phyloP scores from a whole-genome alignment of 495 filamentous ascomycete species.

The Aeminium ludgeri region DNA sequence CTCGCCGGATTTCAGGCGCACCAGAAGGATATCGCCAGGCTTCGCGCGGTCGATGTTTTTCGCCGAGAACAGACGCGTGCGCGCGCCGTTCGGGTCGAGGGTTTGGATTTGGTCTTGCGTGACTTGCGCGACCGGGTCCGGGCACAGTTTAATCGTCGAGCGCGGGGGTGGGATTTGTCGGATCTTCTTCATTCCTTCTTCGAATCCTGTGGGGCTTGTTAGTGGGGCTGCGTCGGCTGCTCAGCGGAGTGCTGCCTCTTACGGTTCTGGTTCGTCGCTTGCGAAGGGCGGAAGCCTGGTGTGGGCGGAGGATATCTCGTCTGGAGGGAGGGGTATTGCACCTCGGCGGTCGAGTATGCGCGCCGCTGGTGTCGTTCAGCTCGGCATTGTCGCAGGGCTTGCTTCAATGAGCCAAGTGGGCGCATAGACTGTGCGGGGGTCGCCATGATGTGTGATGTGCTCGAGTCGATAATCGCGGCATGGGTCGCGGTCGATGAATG shows the following conservation, averaged over 20 bases:
- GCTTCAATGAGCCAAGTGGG: constrained; percentile 15
- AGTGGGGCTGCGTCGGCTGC: no score
- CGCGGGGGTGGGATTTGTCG: constrained; percentile 15
- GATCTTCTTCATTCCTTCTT: constrained; percentile 12
- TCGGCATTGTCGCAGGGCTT: constrained; percentile 14
- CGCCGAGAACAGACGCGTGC: constrained; percentile 63
- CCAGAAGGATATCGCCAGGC: constrained; percentile 78
- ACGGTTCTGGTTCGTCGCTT: constrained; percentile 13
- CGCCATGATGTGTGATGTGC: neutral
- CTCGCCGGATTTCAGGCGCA: constrained; percentile 65
- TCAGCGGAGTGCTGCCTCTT: no score
- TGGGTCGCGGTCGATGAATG: neutral
- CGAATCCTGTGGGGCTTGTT: constrained; percentile 7
- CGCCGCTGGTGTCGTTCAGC: constrained; percentile 10
- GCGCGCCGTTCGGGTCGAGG: constrained; percentile 72
- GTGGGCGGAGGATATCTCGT: constrained; percentile 7
- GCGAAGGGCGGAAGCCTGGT: constrained; percentile 12
- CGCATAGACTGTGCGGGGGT: constrained; percentile 5
- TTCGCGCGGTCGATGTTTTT: constrained; percentile 55
- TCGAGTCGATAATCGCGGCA: neutral
- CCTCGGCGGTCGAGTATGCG: constrained; percentile 6
- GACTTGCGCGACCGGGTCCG: constrained; percentile 44
- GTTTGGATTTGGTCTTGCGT: constrained; percentile 45
- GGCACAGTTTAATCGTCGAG: constrained; percentile 19
- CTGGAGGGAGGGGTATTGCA: constrained; percentile 11